phyloP scores from a whole-genome alignment of 345 rosid species.

The Mercurialis annua region DNA sequence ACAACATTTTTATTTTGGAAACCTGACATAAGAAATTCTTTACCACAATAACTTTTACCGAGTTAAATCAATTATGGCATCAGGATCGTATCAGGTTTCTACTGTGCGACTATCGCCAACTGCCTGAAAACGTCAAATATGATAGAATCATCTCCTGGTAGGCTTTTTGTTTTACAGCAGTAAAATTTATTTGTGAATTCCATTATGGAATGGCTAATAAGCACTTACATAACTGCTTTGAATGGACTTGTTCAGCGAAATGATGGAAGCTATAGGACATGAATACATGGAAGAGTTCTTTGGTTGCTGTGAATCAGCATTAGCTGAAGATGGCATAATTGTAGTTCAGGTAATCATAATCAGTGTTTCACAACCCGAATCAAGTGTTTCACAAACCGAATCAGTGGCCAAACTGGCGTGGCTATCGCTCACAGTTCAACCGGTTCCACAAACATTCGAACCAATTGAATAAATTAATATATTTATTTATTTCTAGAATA shows the following conservation, averaged over 20 bases:
- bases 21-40: no score
- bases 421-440: no score
- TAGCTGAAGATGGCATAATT: constrained; percentile 70
- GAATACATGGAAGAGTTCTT: constrained; percentile 88
- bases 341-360: constrained; percentile 71
- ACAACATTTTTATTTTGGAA: background rate
- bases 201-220: background rate
- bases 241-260: constrained; percentile 54
- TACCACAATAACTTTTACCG: no score
- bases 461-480: no score
- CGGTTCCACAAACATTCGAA: no score
- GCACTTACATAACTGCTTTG: background rate
- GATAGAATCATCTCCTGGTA: constrained; percentile 89
- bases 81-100: constrained; percentile 63
- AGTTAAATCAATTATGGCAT: background rate
- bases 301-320: constrained; percentile 61
- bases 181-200: background rate
- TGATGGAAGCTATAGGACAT: constrained; percentile 92
- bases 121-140: constrained; percentile 50
- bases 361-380: no score
- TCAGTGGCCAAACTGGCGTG: no score
- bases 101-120: constrained; percentile 76
- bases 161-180: constrained; percentile 8
- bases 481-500: no score
- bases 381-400: no score